A percentile compares a stretch with the other conserved stretches of the same genome.
phyloP scores from a whole-genome alignment of 345 rosid species.

The Eucalyptus paniculata region DNA sequence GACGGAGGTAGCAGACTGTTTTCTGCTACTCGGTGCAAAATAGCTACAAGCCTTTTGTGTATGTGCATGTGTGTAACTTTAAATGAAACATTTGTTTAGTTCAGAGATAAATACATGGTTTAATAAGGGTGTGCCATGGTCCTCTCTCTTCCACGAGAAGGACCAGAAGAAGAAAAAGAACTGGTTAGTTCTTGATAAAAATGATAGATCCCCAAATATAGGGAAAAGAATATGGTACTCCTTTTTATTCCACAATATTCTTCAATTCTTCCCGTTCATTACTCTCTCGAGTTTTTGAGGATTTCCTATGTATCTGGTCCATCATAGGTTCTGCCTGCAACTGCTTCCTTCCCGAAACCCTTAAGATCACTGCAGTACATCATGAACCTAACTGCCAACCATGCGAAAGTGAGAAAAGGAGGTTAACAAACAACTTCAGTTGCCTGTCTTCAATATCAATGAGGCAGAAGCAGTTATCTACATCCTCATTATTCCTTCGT shows the following conservation, averaged over 20 bases:
- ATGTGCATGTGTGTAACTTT: neutral
- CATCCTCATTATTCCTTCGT: slow-evolving; percentile 55
- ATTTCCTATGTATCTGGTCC: neutral
- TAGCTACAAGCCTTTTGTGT: neutral
- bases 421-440: slow-evolving; percentile 46
- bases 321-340: slow-evolving; percentile 76
- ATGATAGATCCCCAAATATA: neutral
- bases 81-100: neutral
- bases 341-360: slow-evolving; percentile 81
- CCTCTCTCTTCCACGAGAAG: neutral
- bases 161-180: neutral
- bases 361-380: slow-evolving; percentile 45
- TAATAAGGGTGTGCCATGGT: neutral
- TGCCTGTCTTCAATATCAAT: slow-evolving; percentile 74
- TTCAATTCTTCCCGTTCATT: neutral
- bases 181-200: neutral
- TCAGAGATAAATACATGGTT: neutral
- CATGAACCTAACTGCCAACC: slow-evolving; percentile 51
- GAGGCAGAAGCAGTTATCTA: slow-evolving; percentile 69
- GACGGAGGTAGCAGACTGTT: neutral
- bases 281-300: neutral
- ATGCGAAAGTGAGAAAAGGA: slow-evolving; percentile 56
- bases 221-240: neutral
- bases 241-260: neutral
- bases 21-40: neutral